Evolutionary conservation across 2,329 filamentous ascomycete species (phyloP).

Genomic region (Drechslerella coelobrocha): DNA sequence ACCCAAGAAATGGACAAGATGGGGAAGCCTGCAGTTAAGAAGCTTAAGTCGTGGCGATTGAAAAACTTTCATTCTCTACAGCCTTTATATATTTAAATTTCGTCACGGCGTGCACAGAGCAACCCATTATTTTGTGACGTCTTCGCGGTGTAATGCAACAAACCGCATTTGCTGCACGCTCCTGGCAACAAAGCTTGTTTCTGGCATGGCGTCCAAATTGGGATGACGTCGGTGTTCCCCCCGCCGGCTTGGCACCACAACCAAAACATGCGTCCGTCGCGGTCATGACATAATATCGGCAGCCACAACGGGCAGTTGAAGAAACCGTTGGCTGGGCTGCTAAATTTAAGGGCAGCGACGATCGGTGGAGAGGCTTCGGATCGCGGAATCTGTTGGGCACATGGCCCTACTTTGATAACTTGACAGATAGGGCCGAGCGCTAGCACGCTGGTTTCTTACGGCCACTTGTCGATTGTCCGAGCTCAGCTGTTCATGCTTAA

Average conservation of each 20-base stretch:
- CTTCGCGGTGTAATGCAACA: background rate
- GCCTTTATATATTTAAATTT: background rate
- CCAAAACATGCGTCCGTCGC: too few species aligned
- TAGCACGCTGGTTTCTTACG: too few species aligned
- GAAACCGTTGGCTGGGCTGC: background rate
- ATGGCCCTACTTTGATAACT: too few species aligned
- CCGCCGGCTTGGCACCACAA: too few species aligned
- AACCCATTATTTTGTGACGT: too few species aligned
- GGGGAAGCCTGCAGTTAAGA: background rate
- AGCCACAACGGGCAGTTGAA: background rate
- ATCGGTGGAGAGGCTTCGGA: background rate
- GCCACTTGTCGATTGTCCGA: too few species aligned
- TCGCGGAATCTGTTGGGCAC: too few species aligned
- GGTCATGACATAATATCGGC: background rate
- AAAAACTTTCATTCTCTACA: background rate
- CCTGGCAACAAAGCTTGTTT: constrained; percentile 1
- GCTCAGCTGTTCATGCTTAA: too few species aligned
- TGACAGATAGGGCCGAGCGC: too few species aligned
- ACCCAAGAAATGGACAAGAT: background rate
- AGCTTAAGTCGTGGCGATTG: background rate
- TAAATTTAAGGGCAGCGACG: too few species aligned
- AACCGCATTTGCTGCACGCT: background rate
- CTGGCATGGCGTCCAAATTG: background rate
- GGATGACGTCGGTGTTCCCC: background rate
- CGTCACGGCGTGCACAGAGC: background rate